These are phyloP conservation scores for Trichoderma cornu-damae DNA, from an alignment of 2,329 filamentous ascomycete genomes.

Conservation along the genomic window DNA sequence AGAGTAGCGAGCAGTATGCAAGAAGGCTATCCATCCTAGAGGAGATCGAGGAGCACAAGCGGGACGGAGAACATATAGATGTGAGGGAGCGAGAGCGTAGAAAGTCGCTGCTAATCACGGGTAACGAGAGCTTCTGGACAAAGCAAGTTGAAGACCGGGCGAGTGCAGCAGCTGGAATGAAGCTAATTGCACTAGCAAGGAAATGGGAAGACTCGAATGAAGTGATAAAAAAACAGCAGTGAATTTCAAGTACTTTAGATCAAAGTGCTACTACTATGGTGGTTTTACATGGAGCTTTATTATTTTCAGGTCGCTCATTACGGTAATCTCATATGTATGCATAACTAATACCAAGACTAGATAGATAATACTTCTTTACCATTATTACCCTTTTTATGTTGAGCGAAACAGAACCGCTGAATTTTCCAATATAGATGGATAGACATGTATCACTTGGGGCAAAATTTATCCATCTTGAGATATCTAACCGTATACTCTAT, in stretches of 20 bases:
- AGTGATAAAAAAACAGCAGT: conserved; percentile 9
- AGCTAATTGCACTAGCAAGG: conserved; percentile 33
- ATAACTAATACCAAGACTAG: too few relatives aligned
- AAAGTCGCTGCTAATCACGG: conserved; percentile 33
- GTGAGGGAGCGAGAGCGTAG: conserved; percentile 36
- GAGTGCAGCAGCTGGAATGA: conserved; percentile 33
- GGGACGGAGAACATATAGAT: conserved; percentile 30
- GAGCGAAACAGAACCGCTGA: too few relatives aligned
- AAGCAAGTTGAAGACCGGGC: conserved; percentile 38
- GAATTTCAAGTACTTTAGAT: background rate
- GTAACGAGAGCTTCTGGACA: conserved; percentile 38
- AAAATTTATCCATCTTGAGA: too few relatives aligned
- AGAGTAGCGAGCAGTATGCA: conserved; percentile 38
- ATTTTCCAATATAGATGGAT: too few relatives aligned
- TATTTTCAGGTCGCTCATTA: background rate
- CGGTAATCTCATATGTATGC: background rate
- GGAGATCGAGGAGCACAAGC: conserved; percentile 38
- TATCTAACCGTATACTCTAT: too few relatives aligned
- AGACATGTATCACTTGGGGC: too few relatives aligned
- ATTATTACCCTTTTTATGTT: background rate
- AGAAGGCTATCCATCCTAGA: conserved; percentile 36
- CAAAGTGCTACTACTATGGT: background rate
- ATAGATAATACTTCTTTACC: too few relatives aligned
- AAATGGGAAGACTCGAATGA: conserved; percentile 19
- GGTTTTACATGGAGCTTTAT: background rate